These are phyloP conservation scores for Mortierella sp. DNA, from an alignment of 371 early-diverging fungal species.

Conservation along the genomic window DNA sequence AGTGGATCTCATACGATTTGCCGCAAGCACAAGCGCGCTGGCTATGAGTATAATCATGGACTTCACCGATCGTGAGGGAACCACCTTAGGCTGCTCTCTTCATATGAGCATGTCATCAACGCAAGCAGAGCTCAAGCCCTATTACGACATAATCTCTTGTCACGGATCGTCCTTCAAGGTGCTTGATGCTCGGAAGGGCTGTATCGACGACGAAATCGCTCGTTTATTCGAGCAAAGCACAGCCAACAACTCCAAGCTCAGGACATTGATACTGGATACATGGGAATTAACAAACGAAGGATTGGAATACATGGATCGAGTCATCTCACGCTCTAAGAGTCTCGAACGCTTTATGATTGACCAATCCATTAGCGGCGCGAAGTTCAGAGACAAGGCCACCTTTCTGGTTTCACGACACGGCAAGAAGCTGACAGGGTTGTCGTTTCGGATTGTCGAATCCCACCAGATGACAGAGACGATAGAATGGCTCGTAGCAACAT, in stretches of 20 bases:
- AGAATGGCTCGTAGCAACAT: neutral
- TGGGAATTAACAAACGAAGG: neutral
- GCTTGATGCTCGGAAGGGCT: neutral
- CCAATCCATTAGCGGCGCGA: neutral
- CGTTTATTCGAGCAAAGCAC: neutral
- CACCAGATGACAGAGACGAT: too few relatives aligned
- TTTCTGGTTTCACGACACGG: neutral
- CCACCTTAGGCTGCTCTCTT: too few relatives aligned
- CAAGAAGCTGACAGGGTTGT: neutral
- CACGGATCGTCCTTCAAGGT: neutral
- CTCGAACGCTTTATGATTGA: too few relatives aligned
- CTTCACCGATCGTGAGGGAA: too few relatives aligned
- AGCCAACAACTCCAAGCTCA: neutral
- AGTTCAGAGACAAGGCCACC: neutral
- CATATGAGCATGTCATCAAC: too few relatives aligned
- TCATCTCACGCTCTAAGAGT: neutral
- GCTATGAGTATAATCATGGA: too few relatives aligned
- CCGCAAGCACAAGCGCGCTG: too few relatives aligned
- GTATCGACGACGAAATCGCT: neutral
- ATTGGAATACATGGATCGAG: neutral
- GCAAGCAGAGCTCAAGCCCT: too few relatives aligned
- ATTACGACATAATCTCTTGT: neutral
- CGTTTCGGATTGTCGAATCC: neutral
- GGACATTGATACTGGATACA: neutral
- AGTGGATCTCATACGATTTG: too few relatives aligned